A percentile compares a stretch with the other conserved stretches of the same genome.
phyloP scores from a whole-genome alignment of 2,329 filamentous ascomycete genomes.

The Phialemoniopsis sp. region DNA sequence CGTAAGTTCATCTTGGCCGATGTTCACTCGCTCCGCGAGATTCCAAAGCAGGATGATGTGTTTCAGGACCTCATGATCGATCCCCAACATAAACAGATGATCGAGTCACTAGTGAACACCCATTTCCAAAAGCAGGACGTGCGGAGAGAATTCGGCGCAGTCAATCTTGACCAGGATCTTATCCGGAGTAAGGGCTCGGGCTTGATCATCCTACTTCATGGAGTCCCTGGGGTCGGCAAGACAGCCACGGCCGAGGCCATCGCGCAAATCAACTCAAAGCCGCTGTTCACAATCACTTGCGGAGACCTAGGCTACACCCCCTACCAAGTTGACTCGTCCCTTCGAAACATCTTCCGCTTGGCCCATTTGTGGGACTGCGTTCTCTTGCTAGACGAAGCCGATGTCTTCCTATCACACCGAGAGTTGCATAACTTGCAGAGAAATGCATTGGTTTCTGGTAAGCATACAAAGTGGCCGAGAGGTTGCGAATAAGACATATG shows the following conservation, averaged over 20 bases:
- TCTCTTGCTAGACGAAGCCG: slow-evolving; percentile 29
- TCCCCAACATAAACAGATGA: slow-evolving; percentile 13
- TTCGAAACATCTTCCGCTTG: slow-evolving; percentile 37
- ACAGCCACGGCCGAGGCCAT: slow-evolving; percentile 38
- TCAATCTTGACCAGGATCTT: slow-evolving; percentile 26
- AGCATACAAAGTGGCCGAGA: not conserved
- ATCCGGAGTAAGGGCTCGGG: slow-evolving; percentile 40
- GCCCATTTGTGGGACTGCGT: slow-evolving; percentile 33
- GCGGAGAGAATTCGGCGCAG: not conserved
- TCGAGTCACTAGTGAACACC: slow-evolving; percentile 11
- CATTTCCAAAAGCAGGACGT: slow-evolving; percentile 10
- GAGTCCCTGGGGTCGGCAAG: slow-evolving; percentile 44
- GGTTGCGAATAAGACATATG: not conserved
- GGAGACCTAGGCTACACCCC: slow-evolving; percentile 41
- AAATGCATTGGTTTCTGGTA: slow-evolving; percentile 28
- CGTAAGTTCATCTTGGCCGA: slow-evolving; percentile 15
- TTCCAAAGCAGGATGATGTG: not conserved
- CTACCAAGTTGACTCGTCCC: slow-evolving; percentile 29
- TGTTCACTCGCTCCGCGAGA: not conserved
- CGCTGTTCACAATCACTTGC: slow-evolving; percentile 43
- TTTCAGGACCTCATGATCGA: slow-evolving; percentile 16
- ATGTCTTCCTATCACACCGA: slow-evolving; percentile 26
- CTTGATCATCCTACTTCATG: slow-evolving; percentile 39
- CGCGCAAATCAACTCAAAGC: slow-evolving; percentile 34
- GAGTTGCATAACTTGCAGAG: slow-evolving; percentile 21